Base-by-base conservation (phyloP, 768 basidiomycete genomes). In the Amanita phalloides region DNA sequence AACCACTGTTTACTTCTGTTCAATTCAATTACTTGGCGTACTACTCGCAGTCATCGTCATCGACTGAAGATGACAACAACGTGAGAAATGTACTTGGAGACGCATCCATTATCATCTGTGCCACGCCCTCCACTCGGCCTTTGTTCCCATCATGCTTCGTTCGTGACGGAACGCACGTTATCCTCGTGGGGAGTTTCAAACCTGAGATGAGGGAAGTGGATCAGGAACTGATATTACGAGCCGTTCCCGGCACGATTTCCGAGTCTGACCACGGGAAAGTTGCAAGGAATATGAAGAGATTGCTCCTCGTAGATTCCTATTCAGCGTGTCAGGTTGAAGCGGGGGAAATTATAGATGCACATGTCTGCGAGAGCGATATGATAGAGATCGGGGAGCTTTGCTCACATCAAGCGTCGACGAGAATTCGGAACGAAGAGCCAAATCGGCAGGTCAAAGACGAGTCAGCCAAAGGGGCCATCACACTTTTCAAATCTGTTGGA, bases 401-500 rank as follows among this genome's bases (percentile, higher is more conserved):
- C 32, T 30, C 36, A 1, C 26, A 4, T 38, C n/a, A 10, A 17
- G 32, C 9, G 17, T 33, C 28, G 20, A 35, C 8, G 6, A 17
- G 9, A 6, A 23, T 13, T 7, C 37, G 33, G 11, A 33, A 33
- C 13, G 23, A 4, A 23, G 21, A 23, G 6, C 25, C 14, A 33
- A 42, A 42, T n/a, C n/a, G 1, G 2, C 17, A 17, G 17, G 17
- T 17, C 17, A 17, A 17, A 20, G 49, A 45, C 17, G 56, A 48
- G 33, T 4, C 10, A 3, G 7, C 2, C n/a, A 10, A 62, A 3
- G 79, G 77, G 0, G 72, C 75, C 0, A 71, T 92, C 9, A 87
- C 84, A 1, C 73, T 94, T 26, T 93, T 90, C 76, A 94, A 93
- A 67, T 87, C 85, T 0, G 92, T 94, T 4, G 91, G 92, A 2